A percentile compares a stretch with the other conserved stretches of the same genome.
These are phyloP conservation scores for Herpotrichia juniperi DNA, from an alignment of 2,329 filamentous ascomycete species.

Conservation along the genomic window DNA sequence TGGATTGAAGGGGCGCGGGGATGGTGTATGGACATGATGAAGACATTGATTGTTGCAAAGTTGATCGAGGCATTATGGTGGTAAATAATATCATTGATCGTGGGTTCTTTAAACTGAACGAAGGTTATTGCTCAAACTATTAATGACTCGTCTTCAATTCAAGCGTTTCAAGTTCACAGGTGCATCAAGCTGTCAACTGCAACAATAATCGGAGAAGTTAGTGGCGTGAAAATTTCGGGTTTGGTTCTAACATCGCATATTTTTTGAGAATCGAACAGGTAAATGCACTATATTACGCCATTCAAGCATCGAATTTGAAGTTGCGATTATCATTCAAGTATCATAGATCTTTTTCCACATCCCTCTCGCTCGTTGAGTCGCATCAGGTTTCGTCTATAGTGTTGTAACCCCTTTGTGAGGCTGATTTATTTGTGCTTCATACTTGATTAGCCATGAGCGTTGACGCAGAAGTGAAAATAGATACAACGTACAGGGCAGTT, in stretches of 20 bases:
- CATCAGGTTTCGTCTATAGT: neutral
- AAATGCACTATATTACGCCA: too few species aligned
- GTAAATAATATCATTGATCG: neutral
- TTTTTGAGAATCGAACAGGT: too few species aligned
- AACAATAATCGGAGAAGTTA: too few species aligned
- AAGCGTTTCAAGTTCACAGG: too few species aligned
- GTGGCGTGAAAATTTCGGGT: too few species aligned
- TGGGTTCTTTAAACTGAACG: too few species aligned
- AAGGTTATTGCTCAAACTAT: too few species aligned
- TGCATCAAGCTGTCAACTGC: too few species aligned
- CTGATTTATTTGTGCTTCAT: conserved; percentile 24
- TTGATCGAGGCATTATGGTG: neutral
- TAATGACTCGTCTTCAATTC: too few species aligned
- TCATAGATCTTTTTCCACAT: neutral
- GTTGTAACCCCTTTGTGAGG: neutral
- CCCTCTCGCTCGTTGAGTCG: neutral
- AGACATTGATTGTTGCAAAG: neutral
- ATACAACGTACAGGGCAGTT: conserved; percentile 30
- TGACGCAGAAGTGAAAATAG: neutral
- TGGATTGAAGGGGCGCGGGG: neutral
- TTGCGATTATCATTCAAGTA: neutral
- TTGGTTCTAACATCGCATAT: too few species aligned
- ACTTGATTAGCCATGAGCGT: neutral
- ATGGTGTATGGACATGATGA: neutral
- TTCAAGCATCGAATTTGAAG: neutral